Evolutionary conservation across 2,329 filamentous ascomycete species (phyloP).

Genomic region (Pseudocercospora ulei): DNA sequence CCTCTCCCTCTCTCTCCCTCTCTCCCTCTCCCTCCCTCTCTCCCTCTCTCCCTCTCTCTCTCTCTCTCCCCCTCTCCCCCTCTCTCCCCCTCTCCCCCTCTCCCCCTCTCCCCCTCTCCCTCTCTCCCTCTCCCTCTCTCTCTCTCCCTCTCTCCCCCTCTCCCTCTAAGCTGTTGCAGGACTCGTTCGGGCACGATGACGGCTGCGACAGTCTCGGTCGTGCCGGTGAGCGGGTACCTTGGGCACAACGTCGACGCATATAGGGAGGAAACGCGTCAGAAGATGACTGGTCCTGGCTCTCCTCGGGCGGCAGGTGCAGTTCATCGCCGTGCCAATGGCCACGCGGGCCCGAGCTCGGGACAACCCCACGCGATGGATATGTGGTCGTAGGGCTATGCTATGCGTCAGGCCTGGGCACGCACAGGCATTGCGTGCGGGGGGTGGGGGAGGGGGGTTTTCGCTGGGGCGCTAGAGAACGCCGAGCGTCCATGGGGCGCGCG

Average conservation of each 20-base stretch:
- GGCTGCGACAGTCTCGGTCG: conserved; percentile 2
- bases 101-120: not conserved
- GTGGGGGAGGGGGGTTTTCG: too few species aligned
- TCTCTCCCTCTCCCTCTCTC: not conserved
- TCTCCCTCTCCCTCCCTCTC: not conserved
- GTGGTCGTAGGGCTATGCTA: too few species aligned
- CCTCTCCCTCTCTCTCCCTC: not conserved
- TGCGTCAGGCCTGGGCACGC: too few species aligned
- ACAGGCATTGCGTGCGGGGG: too few species aligned
- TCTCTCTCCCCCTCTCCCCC: not conserved
- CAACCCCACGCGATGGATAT: too few species aligned
- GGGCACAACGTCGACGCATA: conserved; percentile 1
- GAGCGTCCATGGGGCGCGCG: too few species aligned
- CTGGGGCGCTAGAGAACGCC: too few species aligned
- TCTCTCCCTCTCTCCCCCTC: not conserved
- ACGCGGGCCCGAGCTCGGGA: not conserved
- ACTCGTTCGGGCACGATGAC: conserved; percentile 1
- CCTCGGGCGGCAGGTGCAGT: conserved; percentile 1
- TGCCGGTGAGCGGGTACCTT: not conserved
- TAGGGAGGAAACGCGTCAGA: not conserved
- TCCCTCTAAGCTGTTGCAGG: conserved; percentile 2
- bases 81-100: too few species aligned
- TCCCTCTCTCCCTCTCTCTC: not conserved
- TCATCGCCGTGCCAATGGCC: conserved; percentile 1
- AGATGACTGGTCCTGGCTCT: conserved; percentile 2